Evolutionary conservation across 2,329 filamentous ascomycete genomes (phyloP).

Genomic region (Ascochyta koolunga): DNA sequence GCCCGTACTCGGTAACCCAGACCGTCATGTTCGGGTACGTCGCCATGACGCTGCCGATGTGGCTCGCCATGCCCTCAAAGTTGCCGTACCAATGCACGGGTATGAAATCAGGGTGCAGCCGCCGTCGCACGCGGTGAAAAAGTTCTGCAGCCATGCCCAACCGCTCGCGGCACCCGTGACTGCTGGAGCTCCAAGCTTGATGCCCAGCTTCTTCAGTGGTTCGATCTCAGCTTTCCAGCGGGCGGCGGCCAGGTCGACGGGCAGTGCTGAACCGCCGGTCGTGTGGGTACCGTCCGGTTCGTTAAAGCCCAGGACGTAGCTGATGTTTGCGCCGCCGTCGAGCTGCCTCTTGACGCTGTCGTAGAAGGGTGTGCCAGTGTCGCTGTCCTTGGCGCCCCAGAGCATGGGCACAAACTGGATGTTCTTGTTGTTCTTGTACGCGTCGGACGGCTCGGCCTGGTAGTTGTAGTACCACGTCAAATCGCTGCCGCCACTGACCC

Average conservation of each 20-base stretch:
- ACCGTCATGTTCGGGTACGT: constrained; percentile 61
- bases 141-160: constrained; percentile 70
- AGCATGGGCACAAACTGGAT: constrained; percentile 84
- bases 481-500: constrained; percentile 61
- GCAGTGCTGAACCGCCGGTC: constrained; percentile 68
- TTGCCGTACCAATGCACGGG: constrained; percentile 65
- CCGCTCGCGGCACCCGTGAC: constrained; percentile 68
- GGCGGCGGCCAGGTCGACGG: constrained; percentile 65
- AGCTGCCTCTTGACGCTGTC: constrained; percentile 64
- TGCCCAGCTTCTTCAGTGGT: constrained; percentile 66
- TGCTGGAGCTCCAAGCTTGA: constrained; percentile 73
- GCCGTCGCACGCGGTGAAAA: constrained; percentile 63
- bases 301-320: constrained; percentile 76
- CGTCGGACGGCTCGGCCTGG: constrained; percentile 59
- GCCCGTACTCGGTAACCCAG: constrained; percentile 82
- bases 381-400: constrained; percentile 63
- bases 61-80: constrained; percentile 70
- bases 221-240: constrained; percentile 75
- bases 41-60: constrained; percentile 65
- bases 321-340: constrained; percentile 62
- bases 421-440: constrained; percentile 48
- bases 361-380: constrained; percentile 64
- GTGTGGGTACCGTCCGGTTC: constrained; percentile 69
- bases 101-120: constrained; percentile 58
- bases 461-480: constrained; percentile 92